Conservation (phyloP, 1,139 yeast genomes). For the Saccharomycopsis crataegensis region DNA sequence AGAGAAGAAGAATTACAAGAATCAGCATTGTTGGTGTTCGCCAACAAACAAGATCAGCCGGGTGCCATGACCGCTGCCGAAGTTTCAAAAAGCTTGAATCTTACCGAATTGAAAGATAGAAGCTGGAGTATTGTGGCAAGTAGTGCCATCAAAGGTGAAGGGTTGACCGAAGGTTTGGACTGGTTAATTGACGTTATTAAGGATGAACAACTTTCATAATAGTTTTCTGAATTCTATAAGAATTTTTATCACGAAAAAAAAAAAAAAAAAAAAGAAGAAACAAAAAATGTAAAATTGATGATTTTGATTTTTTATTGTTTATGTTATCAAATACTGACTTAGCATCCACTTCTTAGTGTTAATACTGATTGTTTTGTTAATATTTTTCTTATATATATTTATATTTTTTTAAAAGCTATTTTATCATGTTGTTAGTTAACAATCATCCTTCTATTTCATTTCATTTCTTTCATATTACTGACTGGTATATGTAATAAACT, state of each 20-base stretch:
- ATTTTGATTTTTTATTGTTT: background rate
- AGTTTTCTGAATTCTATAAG: background rate
- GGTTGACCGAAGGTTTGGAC: slow-evolving; percentile 90
- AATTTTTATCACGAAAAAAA: background rate
- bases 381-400: too few relatives aligned
- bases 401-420: too few relatives aligned
- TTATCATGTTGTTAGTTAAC: too few relatives aligned
- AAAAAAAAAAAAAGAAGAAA: background rate
- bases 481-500: too few relatives aligned
- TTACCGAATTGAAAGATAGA: slow-evolving; percentile 87
- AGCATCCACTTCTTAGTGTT: too few relatives aligned
- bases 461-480: too few relatives aligned
- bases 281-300: too few relatives aligned
- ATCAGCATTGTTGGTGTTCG: slow-evolving; percentile 87
- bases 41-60: slow-evolving; percentile 95
- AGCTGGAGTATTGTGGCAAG: slow-evolving; percentile 98
- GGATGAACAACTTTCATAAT: slow-evolving; percentile 65
- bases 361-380: too few relatives aligned
- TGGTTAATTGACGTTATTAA: slow-evolving; percentile 96
- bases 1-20: slow-evolving; percentile 88
- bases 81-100: slow-evolving; percentile 77
- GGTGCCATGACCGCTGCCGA: slow-evolving; percentile 95
- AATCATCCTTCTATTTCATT: too few relatives aligned
- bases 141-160: slow-evolving; percentile 94
- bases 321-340: background rate